Base-by-base conservation (phyloP, 129 eudicot genomes). In the Apium graveolens region DNA sequence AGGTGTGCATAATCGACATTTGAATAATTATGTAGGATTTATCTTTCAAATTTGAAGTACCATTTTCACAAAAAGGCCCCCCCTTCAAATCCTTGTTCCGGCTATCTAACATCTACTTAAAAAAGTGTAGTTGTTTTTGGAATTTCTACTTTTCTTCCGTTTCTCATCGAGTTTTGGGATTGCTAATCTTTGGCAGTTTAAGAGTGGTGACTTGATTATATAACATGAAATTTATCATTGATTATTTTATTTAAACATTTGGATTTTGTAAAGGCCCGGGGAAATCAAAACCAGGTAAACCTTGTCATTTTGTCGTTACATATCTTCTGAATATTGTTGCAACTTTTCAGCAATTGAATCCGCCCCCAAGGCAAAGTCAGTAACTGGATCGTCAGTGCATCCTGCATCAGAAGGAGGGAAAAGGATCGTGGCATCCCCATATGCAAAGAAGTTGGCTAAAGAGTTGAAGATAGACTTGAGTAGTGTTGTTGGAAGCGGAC, bases 371-470 rank as follows among this genome's bases (percentile, higher is more conserved):
- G 77, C 86, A 2, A 77, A 66, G 45, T 38, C 70, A 39, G 83
- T 32, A 82, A 51, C 13, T 69, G 39, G 79, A 53, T 84, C 86
- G 21, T 81, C 97, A 24, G 78, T 78, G 37, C 96, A 95, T 83
- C 93, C 97, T 26, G 99, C 97, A 60, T 86, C 97, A 6, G 93
- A 89, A 17, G 97, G 99, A 57, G 99, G 99, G 79, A 96, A 87
- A 89, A 90, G 99, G 79, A 81, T 96, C 16, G 97, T 96, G 81
- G 99, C 99, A 1, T 92, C 99, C 18, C 99, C 99, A 2, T 96
- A 96, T 69, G 99, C 99, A 29, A 95, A 95, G 88, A 95, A 95
- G 85, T 83, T 92, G 78, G 97, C 97, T 0, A 96, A 90, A 88
- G 97, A 96, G 26, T 85, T 92, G 82, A 86, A 90, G 72, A 90